Percentiles rank a stretch among this genome's conserved stretches.
Evolutionary conservation across 2,329 filamentous ascomycete species (phyloP).

Genomic region (Aspergillus phoenicis): DNA sequence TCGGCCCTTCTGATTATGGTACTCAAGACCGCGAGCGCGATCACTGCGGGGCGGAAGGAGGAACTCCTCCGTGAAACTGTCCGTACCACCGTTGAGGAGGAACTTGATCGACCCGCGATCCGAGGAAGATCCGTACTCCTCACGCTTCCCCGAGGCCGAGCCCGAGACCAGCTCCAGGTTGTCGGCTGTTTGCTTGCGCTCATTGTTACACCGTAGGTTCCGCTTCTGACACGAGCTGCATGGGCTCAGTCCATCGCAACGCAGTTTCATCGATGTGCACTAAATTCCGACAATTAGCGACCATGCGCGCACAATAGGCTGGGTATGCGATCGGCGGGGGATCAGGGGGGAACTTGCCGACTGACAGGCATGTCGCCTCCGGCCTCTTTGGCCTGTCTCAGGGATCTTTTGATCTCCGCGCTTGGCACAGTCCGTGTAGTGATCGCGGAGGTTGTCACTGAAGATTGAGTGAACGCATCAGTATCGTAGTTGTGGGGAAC

Average conservation of each 20-base stretch:
- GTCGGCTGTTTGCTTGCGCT: slow-evolving; percentile 25
- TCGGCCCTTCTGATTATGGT: slow-evolving; percentile 35
- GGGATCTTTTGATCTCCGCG: slow-evolving; percentile 48
- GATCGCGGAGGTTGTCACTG: slow-evolving; percentile 51
- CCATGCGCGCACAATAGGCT: not conserved
- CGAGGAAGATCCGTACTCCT: slow-evolving; percentile 36
- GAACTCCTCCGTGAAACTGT: slow-evolving; percentile 51
- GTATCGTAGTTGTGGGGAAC: not conserved
- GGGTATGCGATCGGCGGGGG: not conserved
- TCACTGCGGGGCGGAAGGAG: slow-evolving; percentile 46
- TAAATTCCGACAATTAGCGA: slow-evolving; percentile 20
- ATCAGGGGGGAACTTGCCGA: slow-evolving; percentile 36
- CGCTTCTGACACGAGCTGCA: slow-evolving; percentile 50
- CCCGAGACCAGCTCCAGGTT: slow-evolving; percentile 23
- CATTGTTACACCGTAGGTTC: slow-evolving; percentile 44
- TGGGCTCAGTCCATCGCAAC: slow-evolving; percentile 49
- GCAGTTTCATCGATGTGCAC: slow-evolving; percentile 53
- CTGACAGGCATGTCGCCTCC: slow-evolving; percentile 52
- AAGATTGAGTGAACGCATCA: not conserved
- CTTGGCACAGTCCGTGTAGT: slow-evolving; percentile 47
- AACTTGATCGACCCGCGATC: slow-evolving; percentile 52
- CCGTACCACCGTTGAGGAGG: slow-evolving; percentile 49
- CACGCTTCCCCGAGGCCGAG: slow-evolving; percentile 27
- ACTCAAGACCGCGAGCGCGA: slow-evolving; percentile 39
- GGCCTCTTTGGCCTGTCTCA: slow-evolving; percentile 49